These are phyloP conservation scores for Fusarium sp. DNA, from an alignment of 2,329 filamentous ascomycete species.

Conservation along the genomic window DNA sequence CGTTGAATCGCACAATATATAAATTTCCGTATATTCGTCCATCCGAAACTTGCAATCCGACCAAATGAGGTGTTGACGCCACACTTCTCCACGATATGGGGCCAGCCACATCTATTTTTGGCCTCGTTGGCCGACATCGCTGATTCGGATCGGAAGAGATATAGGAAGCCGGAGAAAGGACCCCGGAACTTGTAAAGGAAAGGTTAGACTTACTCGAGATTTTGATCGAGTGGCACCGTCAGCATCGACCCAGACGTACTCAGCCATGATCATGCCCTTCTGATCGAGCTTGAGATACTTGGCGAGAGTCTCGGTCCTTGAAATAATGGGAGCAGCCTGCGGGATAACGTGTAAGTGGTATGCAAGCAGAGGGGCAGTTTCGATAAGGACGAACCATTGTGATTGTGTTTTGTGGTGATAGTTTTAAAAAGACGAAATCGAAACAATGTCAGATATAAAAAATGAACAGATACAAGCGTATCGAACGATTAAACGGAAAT, in stretches of 20 bases:
- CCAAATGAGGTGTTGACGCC: constrained; percentile 17
- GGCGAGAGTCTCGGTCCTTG: constrained; percentile 68
- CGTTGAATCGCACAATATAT: background rate
- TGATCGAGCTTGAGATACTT: constrained; percentile 95
- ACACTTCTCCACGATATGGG: constrained; percentile 12
- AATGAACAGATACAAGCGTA: constrained; percentile 40
- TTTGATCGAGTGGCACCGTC: constrained; percentile 90
- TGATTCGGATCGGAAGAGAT: constrained; percentile 17
- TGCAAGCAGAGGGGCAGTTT: constrained; percentile 15
- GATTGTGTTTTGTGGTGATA: constrained; percentile 19
- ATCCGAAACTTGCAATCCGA: constrained; percentile 14
- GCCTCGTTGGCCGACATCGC: constrained; percentile 5
- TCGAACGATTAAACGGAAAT: constrained; percentile 39
- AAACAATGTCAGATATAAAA: constrained; percentile 3
- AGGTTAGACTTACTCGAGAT: constrained; percentile 82
- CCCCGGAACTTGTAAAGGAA: background rate
- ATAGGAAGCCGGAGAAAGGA: constrained; percentile 10
- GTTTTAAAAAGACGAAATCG: constrained; percentile 1
- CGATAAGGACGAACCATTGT: constrained; percentile 43
- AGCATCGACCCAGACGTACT: constrained; percentile 97
- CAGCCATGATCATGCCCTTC: constrained; percentile 89
- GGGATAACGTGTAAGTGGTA: constrained; percentile 32
- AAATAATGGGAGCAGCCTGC: constrained; percentile 40
- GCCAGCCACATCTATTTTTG: constrained; percentile 18
- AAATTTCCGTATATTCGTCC: background rate